Conservation (phyloP, 1,139 yeast genomes). For the Hemisphaericaspora subhashii region DNA sequence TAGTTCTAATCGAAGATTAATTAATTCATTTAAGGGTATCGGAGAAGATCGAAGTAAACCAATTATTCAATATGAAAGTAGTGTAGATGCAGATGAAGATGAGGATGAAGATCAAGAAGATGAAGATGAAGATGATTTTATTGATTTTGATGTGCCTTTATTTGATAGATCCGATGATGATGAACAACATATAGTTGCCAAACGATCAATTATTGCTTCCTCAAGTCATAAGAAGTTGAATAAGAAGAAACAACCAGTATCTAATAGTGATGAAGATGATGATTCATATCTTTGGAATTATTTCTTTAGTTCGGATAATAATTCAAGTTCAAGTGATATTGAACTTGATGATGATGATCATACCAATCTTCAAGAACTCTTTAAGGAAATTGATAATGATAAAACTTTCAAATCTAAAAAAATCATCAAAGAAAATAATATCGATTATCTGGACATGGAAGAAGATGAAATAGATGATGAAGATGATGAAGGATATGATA, state of each 20-base stretch:
- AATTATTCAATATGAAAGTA: conserved; percentile 33
- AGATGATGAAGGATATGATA: conserved; percentile 35
- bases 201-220: conserved; percentile 10
- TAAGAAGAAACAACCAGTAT: conserved; percentile 11
- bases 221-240: conserved; percentile 12
- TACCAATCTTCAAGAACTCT: conserved; percentile 14
- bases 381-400: conserved; percentile 25
- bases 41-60: conserved; percentile 21
- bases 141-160: conserved; percentile 30
- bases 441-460: conserved; percentile 3
- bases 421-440: background rate
- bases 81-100: conserved; percentile 22
- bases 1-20: conserved; percentile 18
- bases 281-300: conserved; percentile 58
- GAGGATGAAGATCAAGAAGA: conserved; percentile 29
- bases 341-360: conserved; percentile 26
- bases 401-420: conserved; percentile 8
- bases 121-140: conserved; percentile 32
- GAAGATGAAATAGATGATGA: conserved; percentile 7
- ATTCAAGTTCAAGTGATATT: conserved; percentile 29
- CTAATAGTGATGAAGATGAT: conserved; percentile 47
- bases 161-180: conserved; percentile 22
- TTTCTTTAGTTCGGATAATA: conserved; percentile 49
- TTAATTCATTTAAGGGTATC: conserved; percentile 27
- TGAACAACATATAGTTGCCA: conserved; percentile 14